Evolutionary conservation across 805 yeast species (phyloP).

Genomic region (Pichia phayaonensis): DNA sequence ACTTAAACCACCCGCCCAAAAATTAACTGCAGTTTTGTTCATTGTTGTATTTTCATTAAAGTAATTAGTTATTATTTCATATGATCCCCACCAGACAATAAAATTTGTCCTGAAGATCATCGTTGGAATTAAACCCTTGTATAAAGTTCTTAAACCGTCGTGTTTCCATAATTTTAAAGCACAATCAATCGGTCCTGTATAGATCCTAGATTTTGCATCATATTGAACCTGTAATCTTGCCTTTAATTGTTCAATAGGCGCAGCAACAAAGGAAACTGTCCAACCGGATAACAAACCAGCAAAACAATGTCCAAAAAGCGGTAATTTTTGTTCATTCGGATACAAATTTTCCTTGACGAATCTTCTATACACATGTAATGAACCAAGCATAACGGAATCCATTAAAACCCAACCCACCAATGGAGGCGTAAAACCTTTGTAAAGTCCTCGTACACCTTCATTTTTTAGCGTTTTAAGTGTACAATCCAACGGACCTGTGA

Average conservation of each 20-base stretch:
- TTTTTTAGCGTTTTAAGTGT: constrained; percentile 58
- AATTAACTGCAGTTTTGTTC: constrained; percentile 66
- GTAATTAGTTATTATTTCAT: constrained; percentile 67
- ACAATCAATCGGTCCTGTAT: constrained; percentile 78
- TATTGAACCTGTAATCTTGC: constrained; percentile 88
- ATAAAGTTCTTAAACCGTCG: constrained; percentile 65
- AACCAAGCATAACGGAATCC: constrained; percentile 90
- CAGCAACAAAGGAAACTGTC: constrained; percentile 94
- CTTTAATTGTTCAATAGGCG: constrained; percentile 85
- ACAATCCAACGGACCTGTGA: constrained; percentile 80
- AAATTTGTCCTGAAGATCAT: constrained; percentile 83
- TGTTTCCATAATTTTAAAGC: constrained; percentile 47
- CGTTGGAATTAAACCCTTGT: constrained; percentile 78
- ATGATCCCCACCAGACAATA: constrained; percentile 91
- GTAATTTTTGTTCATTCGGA: constrained; percentile 53
- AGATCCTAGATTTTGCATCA: constrained; percentile 59
- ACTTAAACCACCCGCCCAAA: constrained; percentile 87
- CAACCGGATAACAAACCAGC: constrained; percentile 83
- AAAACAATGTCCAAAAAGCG: constrained; percentile 63
- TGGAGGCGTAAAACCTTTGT: constrained; percentile 90
- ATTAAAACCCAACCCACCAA: constrained; percentile 87
- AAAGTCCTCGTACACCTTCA: constrained; percentile 76
- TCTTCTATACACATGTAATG: constrained; percentile 69
- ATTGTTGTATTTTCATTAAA: constrained; percentile 57
- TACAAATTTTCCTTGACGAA: constrained; percentile 59